Base-by-base conservation (phyloP, 805 yeast species). In the Teunomyces kruisii region DNA sequence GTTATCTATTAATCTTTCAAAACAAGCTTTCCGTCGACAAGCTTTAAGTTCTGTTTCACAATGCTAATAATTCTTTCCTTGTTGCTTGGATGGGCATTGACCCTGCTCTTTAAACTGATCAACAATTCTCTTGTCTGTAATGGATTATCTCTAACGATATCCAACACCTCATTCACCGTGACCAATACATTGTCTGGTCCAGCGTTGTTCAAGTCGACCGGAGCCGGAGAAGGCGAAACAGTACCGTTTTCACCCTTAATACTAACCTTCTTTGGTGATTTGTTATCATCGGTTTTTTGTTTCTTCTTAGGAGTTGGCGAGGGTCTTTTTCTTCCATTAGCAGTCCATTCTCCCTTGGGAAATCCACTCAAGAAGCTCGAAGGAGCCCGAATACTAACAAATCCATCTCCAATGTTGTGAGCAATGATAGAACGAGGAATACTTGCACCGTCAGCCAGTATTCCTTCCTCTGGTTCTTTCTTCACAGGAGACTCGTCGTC, bases 341-440 rank as follows among this genome's bases (percentile, higher is more conserved):
- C 92, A 64, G 84, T 84, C 97, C 97, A 91, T 43, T 82, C 87
- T 22, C 96, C 96, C 14, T 62, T 68, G 2, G 94, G 94, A 67
- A 90, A 89, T 30, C 77, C 77, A 13, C 67, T 61, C 47, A 91
- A 72, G 12, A 86, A 72, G 31, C 74, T 72, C 10, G 78, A 73
- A 6, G 86, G 80, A 1, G 90, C 86, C 54, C 77, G 85, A 36
- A 91, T 65, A 10, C 80, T 78, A 38, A 86, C 79, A 48, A 65
- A 57, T 46, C 65, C 80, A 60, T 64, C 69, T 43, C 67, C 68
- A 9, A 58, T 47, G 40, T 61, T 49, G 13, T 58, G 55, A 8
- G 67, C 72, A 41, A 54, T 52, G 6, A 51, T 35, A 9, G 46
- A 33, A 16, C 51, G 44, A 10, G 45, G 47, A 2, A 28, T 37